These are phyloP conservation scores for Pythium rishiriense DNA, from an alignment of 352 stramenopile genomes.

Conservation along the genomic window DNA sequence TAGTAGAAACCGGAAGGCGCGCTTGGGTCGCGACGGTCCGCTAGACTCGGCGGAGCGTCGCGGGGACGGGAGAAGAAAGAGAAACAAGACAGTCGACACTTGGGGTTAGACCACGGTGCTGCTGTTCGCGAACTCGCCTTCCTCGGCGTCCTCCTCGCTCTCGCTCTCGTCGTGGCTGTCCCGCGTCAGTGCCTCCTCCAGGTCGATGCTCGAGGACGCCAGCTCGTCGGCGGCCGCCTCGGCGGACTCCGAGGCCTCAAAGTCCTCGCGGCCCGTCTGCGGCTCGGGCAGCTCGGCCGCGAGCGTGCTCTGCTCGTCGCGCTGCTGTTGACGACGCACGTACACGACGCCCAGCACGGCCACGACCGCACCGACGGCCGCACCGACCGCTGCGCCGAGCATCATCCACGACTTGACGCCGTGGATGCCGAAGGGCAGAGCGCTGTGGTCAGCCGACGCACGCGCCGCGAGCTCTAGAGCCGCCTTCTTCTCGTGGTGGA, in stretches of 20 bases:
- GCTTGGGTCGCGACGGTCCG: too few species aligned
- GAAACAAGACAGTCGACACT: too few species aligned
- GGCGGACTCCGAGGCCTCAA: not conserved
- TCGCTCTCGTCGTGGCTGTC: conserved; percentile 19
- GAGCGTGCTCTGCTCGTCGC: conserved; percentile 15
- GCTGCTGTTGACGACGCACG: conserved; percentile 20
- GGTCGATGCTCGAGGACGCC: conserved; percentile 11
- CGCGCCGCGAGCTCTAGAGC: conserved; percentile 15
- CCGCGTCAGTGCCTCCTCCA: conserved; percentile 13
- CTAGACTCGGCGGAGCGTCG: too few species aligned
- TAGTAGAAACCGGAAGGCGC: too few species aligned
- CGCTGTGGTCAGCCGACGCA: conserved; percentile 18
- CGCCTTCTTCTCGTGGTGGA: conserved; percentile 5
- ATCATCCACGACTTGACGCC: conserved; percentile 17
- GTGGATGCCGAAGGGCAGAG: conserved; percentile 16
- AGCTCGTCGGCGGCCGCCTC: conserved; percentile 3
- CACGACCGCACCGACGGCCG: conserved; percentile 20
- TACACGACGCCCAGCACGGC: conserved; percentile 25
- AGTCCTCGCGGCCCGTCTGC: conserved; percentile 16
- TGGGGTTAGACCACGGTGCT: conserved; percentile 21
- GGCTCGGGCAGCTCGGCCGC: conserved; percentile 22
- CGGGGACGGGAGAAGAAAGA: conserved; percentile 1
- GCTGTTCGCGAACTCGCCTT: conserved; percentile 33
- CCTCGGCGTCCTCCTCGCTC: conserved; percentile 17
- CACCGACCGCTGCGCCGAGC: conserved; percentile 13